Evolutionary conservation across 139 green algal genomes (phyloP).

Genomic region (Picochlorum sp.): DNA sequence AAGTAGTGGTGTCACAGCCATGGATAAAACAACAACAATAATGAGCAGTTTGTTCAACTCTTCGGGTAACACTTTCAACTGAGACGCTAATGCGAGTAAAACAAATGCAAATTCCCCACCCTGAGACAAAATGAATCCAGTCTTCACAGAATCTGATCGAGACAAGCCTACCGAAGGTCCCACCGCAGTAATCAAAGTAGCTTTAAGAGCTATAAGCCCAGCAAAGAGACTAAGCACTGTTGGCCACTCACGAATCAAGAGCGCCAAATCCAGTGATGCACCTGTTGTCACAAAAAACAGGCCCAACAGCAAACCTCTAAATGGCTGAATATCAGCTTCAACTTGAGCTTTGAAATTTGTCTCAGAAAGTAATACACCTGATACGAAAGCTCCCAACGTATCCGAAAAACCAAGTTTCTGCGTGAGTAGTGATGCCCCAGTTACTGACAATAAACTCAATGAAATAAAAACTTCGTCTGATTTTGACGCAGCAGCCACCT

Average conservation of each 20-base stretch:
- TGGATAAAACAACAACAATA: constrained; percentile 87
- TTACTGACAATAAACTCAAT: constrained; percentile 85
- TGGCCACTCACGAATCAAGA: constrained; percentile 58
- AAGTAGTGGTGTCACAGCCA: constrained; percentile 84
- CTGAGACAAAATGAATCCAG: constrained; percentile 81
- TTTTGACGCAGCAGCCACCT: constrained; percentile 69
- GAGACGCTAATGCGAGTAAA: constrained; percentile 75
- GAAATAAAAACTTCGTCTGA: constrained; percentile 88
- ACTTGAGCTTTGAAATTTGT: constrained; percentile 75
- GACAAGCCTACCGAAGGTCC: constrained; percentile 69
- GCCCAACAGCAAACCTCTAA: constrained; percentile 80
- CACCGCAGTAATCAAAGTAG: constrained; percentile 62
- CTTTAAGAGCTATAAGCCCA: constrained; percentile 82
- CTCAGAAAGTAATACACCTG: constrained; percentile 79
- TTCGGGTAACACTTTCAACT: constrained; percentile 67
- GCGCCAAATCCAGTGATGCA: constrained; percentile 52
- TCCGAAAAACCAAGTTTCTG: constrained; percentile 79
- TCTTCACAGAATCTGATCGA: constrained; percentile 63
- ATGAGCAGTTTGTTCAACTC: constrained; percentile 90
- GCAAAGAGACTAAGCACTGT: constrained; percentile 57
- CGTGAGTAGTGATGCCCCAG: constrained; percentile 71
- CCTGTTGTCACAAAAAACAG: constrained; percentile 89
- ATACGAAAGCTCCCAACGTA: constrained; percentile 87
- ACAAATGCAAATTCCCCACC: constrained; percentile 99
- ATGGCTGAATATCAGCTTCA: constrained; percentile 86